Evolutionary conservation across 805 yeast genomes (phyloP), one percentile per base, ranked within the genome.

Genomic region (Hanseniaspora vineae): DNA sequence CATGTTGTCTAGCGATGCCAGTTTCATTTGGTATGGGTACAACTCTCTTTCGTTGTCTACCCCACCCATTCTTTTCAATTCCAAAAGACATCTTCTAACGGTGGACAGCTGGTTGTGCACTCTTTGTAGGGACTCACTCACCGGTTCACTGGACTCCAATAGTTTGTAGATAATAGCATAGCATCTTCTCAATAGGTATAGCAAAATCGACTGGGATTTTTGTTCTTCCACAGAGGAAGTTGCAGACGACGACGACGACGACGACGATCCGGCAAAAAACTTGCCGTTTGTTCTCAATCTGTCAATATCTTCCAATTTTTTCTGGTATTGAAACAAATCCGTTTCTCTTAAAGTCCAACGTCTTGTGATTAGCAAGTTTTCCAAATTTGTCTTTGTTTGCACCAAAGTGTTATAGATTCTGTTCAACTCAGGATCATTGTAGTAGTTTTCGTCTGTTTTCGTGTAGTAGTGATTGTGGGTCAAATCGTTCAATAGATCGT

Each of bases 271-370:
- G 15, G 70, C 65, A 31, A 62, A 64, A 52, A 82, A 81, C 52
- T 71, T 71, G 4, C 85, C 85, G 46, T 75, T 69, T 8, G 80
- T 72, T 56, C 96, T 72, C 52, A 74, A 60, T 46, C 79, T 82
- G 60, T 90, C 96, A 51, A 92, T 80, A 49, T 71, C 75, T 57
- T 78, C 80, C 52, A 92, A 70, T 52, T 73, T 72, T 58, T 81
- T 78, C 65, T 88, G 95, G 61, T 84, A 89, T 44, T 75, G 73
- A 66, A 84, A 92, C 51, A 92, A 71, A 66, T 92, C 99, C 0
- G 98, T 92, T 58, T 89, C 96, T 59, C 99, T 78, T 67, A 92
- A 70, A 2, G 97, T 90, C 99, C 99, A 92, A 62, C 98, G 77
- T 65, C 96, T 80, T 2, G 98, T 92, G 42, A 92, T 78, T 56